Conservation (phyloP, 345 rosid species). For the Salix suchowensis region DNA sequence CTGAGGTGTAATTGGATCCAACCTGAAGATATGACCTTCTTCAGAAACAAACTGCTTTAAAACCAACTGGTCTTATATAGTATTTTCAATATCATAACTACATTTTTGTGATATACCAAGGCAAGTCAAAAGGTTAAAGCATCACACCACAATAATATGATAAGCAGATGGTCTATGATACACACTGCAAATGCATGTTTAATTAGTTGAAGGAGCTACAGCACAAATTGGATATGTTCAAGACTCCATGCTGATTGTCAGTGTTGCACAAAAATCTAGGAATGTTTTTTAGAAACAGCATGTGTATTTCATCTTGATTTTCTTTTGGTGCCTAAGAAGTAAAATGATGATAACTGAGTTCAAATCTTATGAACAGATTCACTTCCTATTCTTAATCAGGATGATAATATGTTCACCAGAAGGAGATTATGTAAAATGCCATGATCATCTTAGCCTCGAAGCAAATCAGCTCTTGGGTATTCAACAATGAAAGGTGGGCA, state of each 20-base stretch:
- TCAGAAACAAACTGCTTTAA: neutral
- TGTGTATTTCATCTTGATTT: neutral
- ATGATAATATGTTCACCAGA: neutral
- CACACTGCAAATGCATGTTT: neutral
- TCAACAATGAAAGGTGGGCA: too few relatives aligned
- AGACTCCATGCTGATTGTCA: neutral
- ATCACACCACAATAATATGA: neutral
- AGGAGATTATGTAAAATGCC: neutral
- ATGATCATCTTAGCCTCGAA: neutral
- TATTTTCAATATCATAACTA: neutral
- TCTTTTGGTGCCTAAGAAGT: neutral
- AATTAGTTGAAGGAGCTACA: neutral
- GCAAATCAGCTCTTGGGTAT: too few relatives aligned
- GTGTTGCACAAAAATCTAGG: neutral
- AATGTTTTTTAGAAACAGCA: neutral
- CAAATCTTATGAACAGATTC: neutral
- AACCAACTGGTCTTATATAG: neutral
- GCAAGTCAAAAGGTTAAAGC: neutral
- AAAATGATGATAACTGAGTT: neutral
- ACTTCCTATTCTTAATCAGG: neutral
- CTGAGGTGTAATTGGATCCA: neutral
- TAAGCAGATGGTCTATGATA: neutral
- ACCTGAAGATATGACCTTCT: neutral
- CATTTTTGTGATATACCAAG: neutral
- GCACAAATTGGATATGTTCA: neutral